phyloP scores from a whole-genome alignment of 176 grass and related monocot species.

The Eleusine indica region DNA sequence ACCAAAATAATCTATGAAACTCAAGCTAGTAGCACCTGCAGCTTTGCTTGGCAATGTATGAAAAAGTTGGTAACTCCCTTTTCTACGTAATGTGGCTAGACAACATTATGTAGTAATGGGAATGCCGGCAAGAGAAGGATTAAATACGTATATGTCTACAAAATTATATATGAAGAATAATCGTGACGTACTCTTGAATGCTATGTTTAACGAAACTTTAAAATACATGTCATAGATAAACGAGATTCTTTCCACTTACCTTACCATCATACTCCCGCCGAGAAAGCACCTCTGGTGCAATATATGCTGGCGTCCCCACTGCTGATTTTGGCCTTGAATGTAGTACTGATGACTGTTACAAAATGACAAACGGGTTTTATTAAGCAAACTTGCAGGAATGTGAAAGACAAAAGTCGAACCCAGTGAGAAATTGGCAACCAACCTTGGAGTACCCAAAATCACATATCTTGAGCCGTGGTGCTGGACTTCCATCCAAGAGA shows the following conservation, averaged over 20 bases:
- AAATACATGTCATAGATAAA: conserved; percentile 18
- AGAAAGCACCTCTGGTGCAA: conserved; percentile 75
- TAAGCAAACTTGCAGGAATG: conserved; percentile 6
- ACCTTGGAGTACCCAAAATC: conserved; percentile 95
- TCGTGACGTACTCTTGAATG: background rate
- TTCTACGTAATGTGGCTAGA: conserved; percentile 1
- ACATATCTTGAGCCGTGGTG: conserved; percentile 78
- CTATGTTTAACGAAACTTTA: conserved; percentile 28
- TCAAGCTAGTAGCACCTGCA: conserved; percentile 1
- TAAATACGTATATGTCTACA: background rate
- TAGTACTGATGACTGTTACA: conserved; percentile 67
- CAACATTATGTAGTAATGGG: conserved; percentile 11
- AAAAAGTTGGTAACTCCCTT: background rate
- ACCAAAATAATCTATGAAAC: conserved; percentile 32
- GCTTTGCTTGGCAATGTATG: background rate
- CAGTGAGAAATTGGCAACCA: background rate
- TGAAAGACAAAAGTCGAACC: conserved; percentile 7
- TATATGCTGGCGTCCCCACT: conserved; percentile 81
- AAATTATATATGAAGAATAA: conserved; percentile 15
- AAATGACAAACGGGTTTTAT: conserved; percentile 25
- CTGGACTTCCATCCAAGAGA: conserved; percentile 62
- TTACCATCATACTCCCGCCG: conserved; percentile 78
- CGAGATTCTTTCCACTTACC: conserved; percentile 46
- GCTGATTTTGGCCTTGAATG: conserved; percentile 92
- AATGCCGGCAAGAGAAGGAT: conserved; percentile 21